Evolutionary conservation across 1,284 basidiomycete genomes (phyloP).

Genomic region (Amylostereum areolatum): DNA sequence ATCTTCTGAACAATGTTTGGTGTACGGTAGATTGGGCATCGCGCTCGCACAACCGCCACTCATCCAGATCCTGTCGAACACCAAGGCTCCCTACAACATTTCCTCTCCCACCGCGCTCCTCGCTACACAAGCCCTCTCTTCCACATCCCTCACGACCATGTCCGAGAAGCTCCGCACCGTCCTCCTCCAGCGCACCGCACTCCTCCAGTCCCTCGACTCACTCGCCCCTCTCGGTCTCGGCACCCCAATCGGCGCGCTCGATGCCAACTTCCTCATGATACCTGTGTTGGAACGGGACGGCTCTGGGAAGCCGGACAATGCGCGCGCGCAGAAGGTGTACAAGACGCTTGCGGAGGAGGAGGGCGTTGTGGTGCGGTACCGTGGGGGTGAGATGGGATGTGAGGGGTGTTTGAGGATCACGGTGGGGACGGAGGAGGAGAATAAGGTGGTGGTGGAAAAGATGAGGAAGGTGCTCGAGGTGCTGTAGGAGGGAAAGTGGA

Average conservation of each 20-base stretch:
- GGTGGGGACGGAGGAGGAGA: conserved; percentile 84
- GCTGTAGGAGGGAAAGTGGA: conserved; percentile 1
- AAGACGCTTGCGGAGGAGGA: conserved; percentile 80
- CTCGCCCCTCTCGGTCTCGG: conserved; percentile 61
- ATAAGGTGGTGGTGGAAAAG: conserved; percentile 44
- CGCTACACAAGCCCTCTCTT: conserved; percentile 68
- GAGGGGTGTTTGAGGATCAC: conserved; percentile 87
- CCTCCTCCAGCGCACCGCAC: conserved; percentile 47
- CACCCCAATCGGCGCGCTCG: conserved; percentile 69
- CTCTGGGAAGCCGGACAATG: conserved; percentile 56
- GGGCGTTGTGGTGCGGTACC: conserved; percentile 87
- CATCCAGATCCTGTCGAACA: conserved; percentile 90
- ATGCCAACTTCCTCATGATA: conserved; percentile 91
- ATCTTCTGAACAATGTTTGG: background rate
- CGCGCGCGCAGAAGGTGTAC: conserved; percentile 69
- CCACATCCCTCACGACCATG: conserved; percentile 61
- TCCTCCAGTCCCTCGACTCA: conserved; percentile 45
- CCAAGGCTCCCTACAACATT: conserved; percentile 98
- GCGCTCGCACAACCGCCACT: conserved; percentile 87
- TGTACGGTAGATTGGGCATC: conserved; percentile 67
- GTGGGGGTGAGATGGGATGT: conserved; percentile 86
- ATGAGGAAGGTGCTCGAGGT: conserved; percentile 38
- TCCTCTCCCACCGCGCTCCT: conserved; percentile 87
- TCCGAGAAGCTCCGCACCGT: conserved; percentile 59
- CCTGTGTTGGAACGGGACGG: conserved; percentile 59